Base-by-base conservation (phyloP, 768 basidiomycete genomes). In the Naganishia vishniacii region DNA sequence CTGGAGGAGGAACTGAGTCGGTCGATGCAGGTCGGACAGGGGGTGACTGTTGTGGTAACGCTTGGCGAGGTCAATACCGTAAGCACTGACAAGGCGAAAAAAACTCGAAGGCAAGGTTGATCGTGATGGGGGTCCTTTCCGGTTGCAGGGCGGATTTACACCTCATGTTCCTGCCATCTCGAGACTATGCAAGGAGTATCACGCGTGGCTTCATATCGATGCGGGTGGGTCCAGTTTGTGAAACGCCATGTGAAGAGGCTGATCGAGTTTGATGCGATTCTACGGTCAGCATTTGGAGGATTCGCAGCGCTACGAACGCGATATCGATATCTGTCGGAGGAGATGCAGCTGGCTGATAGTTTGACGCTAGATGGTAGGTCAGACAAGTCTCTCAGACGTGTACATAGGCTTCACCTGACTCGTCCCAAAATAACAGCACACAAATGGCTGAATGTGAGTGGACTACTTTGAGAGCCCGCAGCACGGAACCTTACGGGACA, bases 1-100 rank as follows among this genome's bases (percentile, higher is more conserved):
- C 64, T 81, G 29, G 78, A 79, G 62, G 51, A 32, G 18, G 28
- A 70, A 1, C 51, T 81, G 62, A 68, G 69, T 59, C 64, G 46
- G 18, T 75, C 75, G 37, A 44, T 65, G 26, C 65, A 61, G n/a
- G 42, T 58, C 4, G 78, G 78, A 0, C 69, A 71, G 46, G 78
- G 73, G 0, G 70, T 77, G 0, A 71, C 76, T 11, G 68, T 78
- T 5, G 73, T 65, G 7, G 72, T 74, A 20, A 73, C 73, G 1
- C 72, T 79, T 16, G 80, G 80, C 3, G 81, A 81, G 67, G 80
- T 81, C 41, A 81, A 80, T 66, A 80, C 81, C 2, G 78, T 77
- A 31, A 47, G 71, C 61, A 6, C 5, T 12, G 25, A 37, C 0
- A 7, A 0, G 9, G 3, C 13, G 42, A 8, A n/a, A 20, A 44